Conservation (phyloP, 257 asterid genomes). For the Solanum microdontum region DNA sequence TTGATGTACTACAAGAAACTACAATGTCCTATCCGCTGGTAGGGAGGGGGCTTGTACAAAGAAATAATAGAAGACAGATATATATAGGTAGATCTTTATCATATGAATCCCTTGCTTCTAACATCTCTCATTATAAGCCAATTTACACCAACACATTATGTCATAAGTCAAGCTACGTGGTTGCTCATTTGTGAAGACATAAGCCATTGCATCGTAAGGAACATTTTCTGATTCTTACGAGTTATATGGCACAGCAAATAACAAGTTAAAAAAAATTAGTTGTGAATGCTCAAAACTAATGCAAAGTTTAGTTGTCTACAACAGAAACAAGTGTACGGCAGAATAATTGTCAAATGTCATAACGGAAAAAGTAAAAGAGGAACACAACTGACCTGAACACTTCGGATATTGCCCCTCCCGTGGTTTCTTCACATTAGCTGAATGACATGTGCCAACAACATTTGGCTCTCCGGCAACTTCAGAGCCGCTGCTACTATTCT, state of each 20-base stretch:
- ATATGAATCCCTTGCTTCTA: neutral
- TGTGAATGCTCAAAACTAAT: neutral
- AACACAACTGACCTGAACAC: slow-evolving; percentile 31
- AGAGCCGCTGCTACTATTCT: slow-evolving; percentile 18
- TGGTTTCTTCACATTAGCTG: slow-evolving; percentile 31
- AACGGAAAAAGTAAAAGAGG: neutral
- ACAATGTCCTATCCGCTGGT: neutral
- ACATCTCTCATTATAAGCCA: neutral
- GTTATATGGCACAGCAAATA: neutral
- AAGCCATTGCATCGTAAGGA: neutral
- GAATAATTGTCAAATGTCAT: neutral
- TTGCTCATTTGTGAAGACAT: neutral
- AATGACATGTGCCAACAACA: slow-evolving; percentile 14
- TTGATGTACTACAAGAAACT: neutral
- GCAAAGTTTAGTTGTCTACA: neutral
- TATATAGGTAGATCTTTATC: neutral
- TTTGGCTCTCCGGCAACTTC: slow-evolving; percentile 25
- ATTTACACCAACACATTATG: neutral
- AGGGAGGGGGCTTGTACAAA: neutral
- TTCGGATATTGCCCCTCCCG: slow-evolving; percentile 33
- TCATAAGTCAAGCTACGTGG: neutral
- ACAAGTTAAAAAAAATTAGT: neutral
- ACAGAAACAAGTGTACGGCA: neutral
- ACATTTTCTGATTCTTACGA: neutral
- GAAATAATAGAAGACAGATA: neutral